Percentiles rank a stretch among this genome's conserved stretches.
These are phyloP conservation scores for Stephania japonica DNA, from an alignment of 164 flowering plant genomes.

Conservation along the genomic window DNA sequence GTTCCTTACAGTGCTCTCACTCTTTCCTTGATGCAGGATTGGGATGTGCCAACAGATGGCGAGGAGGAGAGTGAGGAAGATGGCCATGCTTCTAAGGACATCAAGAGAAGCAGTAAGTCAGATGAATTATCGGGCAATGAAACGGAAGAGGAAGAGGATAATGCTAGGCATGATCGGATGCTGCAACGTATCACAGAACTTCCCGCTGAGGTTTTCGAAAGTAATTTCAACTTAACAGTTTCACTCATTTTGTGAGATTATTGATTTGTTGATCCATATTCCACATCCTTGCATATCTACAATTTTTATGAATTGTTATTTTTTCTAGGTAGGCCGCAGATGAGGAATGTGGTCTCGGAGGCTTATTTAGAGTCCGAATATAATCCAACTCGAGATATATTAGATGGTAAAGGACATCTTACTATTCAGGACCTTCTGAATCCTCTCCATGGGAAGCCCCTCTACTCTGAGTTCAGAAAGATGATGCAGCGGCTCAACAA, in stretches of 20 bases:
- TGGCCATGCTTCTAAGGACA: not conserved
- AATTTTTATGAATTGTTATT: not conserved
- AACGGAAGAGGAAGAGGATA: constrained; percentile 42
- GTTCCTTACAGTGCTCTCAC: not conserved
- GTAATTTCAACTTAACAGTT: constrained; percentile 22
- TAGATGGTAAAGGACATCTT: constrained; percentile 49
- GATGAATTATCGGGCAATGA: constrained; percentile 24
- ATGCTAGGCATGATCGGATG: constrained; percentile 60
- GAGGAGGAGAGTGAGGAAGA: constrained; percentile 33
- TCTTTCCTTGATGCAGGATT: constrained; percentile 45
- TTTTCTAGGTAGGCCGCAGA: constrained; percentile 41
- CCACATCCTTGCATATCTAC: not conserved
- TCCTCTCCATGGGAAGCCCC: constrained; percentile 55
- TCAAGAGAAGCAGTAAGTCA: constrained; percentile 5
- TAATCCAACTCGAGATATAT: constrained; percentile 57
- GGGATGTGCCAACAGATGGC: constrained; percentile 60
- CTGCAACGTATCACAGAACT: constrained; percentile 70
- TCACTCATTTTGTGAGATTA: not conserved
- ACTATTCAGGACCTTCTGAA: constrained; percentile 66
- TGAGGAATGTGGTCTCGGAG: constrained; percentile 47
- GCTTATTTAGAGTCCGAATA: constrained; percentile 68
- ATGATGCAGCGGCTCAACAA: constrained; percentile 41
- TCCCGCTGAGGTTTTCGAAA: constrained; percentile 64
- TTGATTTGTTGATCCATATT: not conserved
- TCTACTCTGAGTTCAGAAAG: constrained; percentile 57